These are phyloP conservation scores for Juncus inflexus DNA, from an alignment of 176 grass and related monocot species.

Conservation along the genomic window DNA sequence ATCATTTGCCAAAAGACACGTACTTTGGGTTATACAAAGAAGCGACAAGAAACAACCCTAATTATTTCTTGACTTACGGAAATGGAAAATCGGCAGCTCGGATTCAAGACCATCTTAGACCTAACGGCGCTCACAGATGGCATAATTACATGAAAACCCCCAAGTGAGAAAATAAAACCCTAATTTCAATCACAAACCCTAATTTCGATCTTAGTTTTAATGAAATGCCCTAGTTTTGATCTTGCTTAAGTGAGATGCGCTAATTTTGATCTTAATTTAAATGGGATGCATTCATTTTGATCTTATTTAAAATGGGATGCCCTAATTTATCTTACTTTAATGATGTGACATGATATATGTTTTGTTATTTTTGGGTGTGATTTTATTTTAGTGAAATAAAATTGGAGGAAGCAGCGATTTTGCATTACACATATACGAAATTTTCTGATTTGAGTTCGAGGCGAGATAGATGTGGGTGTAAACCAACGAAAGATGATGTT, in stretches of 20 bases:
- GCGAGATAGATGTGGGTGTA: constrained; percentile 91
- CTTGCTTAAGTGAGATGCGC: not conserved
- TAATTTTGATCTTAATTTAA: not conserved
- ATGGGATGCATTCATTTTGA: constrained; percentile 5
- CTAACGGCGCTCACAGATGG: constrained; percentile 98
- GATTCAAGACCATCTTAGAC: constrained; percentile 83
- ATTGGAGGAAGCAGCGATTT: constrained; percentile 93
- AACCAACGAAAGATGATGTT: constrained; percentile 95
- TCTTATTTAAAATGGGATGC: not conserved
- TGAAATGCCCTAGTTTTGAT: not conserved
- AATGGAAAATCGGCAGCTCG: constrained; percentile 98
- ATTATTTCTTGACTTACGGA: constrained; percentile 96
- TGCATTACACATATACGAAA: constrained; percentile 93
- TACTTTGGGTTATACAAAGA: constrained; percentile 99
- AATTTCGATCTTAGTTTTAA: too few relatives aligned
- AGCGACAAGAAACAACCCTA: constrained; percentile 95
- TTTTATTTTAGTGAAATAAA: constrained; percentile 74
- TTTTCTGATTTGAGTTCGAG: constrained; percentile 93
- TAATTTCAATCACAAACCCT: not conserved
- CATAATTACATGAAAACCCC: constrained; percentile 98
- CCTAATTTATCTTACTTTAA: not conserved
- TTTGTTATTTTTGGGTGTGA: constrained; percentile 1
- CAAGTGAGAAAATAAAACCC: constrained; percentile 47
- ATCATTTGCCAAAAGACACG: constrained; percentile 98
- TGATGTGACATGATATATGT: not conserved